A percentile compares a stretch with the other conserved stretches of the same genome.
phyloP scores from a whole-genome alignment of 2,329 filamentous ascomycete genomes.

The Alternaria longipes region DNA sequence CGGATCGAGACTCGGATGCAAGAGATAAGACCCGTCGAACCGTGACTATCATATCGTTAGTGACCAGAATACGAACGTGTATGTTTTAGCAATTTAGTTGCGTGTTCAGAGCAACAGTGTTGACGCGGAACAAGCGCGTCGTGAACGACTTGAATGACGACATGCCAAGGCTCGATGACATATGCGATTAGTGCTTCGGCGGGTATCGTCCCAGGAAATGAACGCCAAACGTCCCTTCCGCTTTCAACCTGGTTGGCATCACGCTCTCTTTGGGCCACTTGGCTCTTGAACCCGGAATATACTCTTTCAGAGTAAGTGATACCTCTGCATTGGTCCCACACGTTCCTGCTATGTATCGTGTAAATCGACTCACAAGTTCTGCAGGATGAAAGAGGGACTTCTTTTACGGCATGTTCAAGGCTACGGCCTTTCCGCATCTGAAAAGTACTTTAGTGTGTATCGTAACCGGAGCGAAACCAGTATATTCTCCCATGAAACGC shows the following conservation, averaged over 20 bases:
- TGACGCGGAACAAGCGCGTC: not conserved
- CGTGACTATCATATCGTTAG: not conserved
- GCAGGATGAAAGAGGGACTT: rapidly evolving
- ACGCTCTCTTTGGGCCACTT: not conserved
- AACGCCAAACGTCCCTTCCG: not conserved
- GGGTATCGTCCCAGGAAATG: not conserved
- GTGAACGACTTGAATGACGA: not conserved
- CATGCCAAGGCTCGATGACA: not conserved
- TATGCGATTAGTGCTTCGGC: not conserved
- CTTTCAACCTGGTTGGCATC: not conserved
- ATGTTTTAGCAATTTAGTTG: not conserved
- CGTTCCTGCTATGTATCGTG: not conserved
- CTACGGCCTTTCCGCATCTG: too few species aligned
- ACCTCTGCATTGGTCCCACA: not conserved
- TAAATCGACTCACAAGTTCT: too few species aligned
- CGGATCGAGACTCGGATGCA: not conserved
- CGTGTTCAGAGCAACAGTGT: too few species aligned
- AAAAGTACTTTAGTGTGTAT: too few species aligned
- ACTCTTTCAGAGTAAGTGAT: not conserved
- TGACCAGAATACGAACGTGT: too few species aligned
- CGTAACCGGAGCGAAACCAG: too few species aligned
- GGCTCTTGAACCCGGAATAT: rapidly evolving
- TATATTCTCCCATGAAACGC: too few species aligned
- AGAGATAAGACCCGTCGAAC: not conserved
- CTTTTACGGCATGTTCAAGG: too few species aligned